Evolutionary conservation across 805 yeast genomes (phyloP), one percentile per base, ranked within the genome.

Genomic region (Saccharomycopsis sp.): DNA sequence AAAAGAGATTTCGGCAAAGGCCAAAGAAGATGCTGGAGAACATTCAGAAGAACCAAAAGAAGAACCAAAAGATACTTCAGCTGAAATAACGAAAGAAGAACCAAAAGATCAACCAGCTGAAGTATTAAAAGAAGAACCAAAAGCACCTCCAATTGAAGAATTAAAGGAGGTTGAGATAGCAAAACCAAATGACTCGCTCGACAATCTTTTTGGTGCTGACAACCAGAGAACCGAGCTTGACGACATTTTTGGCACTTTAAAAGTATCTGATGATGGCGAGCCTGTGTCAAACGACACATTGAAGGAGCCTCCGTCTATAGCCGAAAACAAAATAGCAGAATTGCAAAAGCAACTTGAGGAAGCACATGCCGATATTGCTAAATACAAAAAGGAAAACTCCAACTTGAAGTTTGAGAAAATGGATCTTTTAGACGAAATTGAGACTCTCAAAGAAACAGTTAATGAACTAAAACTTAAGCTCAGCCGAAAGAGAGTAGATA

Each of bases 1-100:
- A 76, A 70, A 76, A 73, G 67, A 80, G 77, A n/a, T n/a, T n/a
- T 67, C 78, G 75, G 66, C 75, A 76, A 69, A 75, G 74, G 71
- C 69, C 70, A 60, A 69, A 66, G 57, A 63, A 24, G 62, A 61
- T 18, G 61, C 44, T 3, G 63, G 64, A 16, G 64, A 64, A 23
- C 34, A 62, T 9, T 63, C 64, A 51, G 60, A 63, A 46, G 57
- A 56, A 23, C n/a, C 24, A 2, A 54, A 57, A 4, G 55, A 65
- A 16, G 58, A 59, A 18, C 57, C 66, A 2, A 57, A 60, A 48
- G 34, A 44, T 14, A 63, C 62, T 16, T 47, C 24, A 55, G 48
- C 57, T 15, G 61, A 61, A 29, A 41, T 18, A 15, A 34, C 37
- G 18, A 64, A 64, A 47, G 59, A 59, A 14, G 59, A 58, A 29